Conservation (phyloP, 768 basidiomycete genomes). For the Pleurotus ostreatus region DNA sequence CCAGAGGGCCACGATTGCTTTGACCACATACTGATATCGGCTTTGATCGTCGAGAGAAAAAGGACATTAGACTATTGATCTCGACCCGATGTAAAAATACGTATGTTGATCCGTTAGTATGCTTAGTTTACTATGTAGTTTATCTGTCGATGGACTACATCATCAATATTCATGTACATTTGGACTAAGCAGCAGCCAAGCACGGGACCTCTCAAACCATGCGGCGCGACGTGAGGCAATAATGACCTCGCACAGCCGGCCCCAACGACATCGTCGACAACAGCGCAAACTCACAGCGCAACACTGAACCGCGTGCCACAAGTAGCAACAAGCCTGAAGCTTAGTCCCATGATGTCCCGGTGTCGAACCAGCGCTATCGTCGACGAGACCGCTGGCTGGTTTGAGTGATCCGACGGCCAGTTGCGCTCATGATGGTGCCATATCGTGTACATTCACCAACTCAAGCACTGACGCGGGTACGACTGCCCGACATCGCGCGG, state of each 20-base stretch:
- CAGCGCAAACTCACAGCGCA: constrained; percentile 1
- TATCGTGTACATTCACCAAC: too few species aligned
- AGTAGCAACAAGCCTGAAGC: background rate
- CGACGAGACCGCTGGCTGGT: background rate
- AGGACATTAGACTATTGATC: constrained; percentile 15
- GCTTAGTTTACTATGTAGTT: too few species aligned
- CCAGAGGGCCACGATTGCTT: constrained; percentile 39
- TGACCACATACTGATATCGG: constrained; percentile 42
- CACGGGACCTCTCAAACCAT: too few species aligned
- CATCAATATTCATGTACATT: too few species aligned
- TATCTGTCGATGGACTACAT: too few species aligned
- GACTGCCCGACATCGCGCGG: too few species aligned
- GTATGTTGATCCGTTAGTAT: too few species aligned
- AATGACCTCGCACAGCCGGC: background rate
- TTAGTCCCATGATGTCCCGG: background rate
- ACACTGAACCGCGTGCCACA: background rate
- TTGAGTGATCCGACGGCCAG: background rate
- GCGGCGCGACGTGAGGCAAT: too few species aligned
- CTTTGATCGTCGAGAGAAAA: constrained; percentile 39
- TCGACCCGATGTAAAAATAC: background rate
- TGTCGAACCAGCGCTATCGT: background rate
- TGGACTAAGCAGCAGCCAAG: too few species aligned
- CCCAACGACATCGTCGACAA: background rate
- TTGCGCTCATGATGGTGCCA: too few species aligned
- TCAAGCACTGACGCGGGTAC: too few species aligned